phyloP scores from a whole-genome alignment of 1,284 basidiomycete genomes.

The Rhodotorula sp. region DNA sequence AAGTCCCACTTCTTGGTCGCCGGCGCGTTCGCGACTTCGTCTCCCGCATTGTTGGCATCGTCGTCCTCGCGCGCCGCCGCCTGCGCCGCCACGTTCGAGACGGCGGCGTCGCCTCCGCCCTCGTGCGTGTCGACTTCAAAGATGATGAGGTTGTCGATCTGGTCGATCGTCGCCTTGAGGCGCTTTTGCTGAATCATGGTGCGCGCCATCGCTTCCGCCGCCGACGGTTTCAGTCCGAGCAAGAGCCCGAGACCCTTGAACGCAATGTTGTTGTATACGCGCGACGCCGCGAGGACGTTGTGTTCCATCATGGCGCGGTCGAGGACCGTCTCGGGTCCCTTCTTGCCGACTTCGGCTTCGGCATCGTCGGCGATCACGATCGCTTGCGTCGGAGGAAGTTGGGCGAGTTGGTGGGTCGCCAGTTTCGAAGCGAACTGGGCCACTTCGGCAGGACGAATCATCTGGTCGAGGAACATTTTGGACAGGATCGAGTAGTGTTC shows the following conservation, averaged over 20 bases:
- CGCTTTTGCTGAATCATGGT: constrained; percentile 45
- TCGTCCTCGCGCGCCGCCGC: constrained; percentile 54
- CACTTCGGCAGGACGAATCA: constrained; percentile 83
- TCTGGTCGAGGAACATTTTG: constrained; percentile 97
- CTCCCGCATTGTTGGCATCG: not conserved
- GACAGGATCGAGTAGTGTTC: constrained; percentile 84
- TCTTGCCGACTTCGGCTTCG: constrained; percentile 60
- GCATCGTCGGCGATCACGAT: constrained; percentile 62
- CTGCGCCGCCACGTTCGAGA: constrained; percentile 39
- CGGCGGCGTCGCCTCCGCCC: constrained; percentile 17
- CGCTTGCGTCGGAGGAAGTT: constrained; percentile 68
- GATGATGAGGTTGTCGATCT: constrained; percentile 41
- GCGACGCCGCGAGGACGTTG: constrained; percentile 90
- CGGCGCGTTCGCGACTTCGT: constrained; percentile 23
- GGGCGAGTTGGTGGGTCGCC: constrained; percentile 87
- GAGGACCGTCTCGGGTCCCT: constrained; percentile 88
- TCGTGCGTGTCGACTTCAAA: constrained; percentile 38
- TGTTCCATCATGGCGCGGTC: constrained; percentile 98
- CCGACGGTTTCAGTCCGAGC: constrained; percentile 73
- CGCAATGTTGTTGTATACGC: constrained; percentile 70
- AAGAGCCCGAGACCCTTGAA: constrained; percentile 81
- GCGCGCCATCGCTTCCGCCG: constrained; percentile 44
- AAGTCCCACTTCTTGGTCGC: constrained; percentile 39
- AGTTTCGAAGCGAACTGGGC: constrained; percentile 83
- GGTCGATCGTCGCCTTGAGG: constrained; percentile 43